Conservation (phyloP, 768 basidiomycete genomes). For the Collybiopsis confluens region DNA sequence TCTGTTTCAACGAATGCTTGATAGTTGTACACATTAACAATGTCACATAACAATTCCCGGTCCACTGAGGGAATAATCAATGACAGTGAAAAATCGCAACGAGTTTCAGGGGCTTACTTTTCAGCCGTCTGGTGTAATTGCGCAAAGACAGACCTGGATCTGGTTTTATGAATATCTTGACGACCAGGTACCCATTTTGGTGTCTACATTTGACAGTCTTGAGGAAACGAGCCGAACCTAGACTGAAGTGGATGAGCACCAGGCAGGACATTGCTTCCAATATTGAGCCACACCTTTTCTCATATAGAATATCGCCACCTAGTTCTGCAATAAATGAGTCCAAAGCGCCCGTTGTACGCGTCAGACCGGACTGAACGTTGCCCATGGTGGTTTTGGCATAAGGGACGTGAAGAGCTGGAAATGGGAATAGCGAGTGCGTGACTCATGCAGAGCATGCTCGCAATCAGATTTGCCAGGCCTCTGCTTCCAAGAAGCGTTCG, state of each 20-base stretch:
- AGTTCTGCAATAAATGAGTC: slow-evolving; percentile 92
- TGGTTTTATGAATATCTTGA: slow-evolving; percentile 95
- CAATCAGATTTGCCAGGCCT: not conserved
- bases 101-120: slow-evolving; percentile 43
- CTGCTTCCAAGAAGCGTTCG: not conserved
- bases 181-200: slow-evolving; percentile 74
- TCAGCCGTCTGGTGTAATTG: slow-evolving; percentile 71
- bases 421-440: not conserved
- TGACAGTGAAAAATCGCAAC: not conserved
- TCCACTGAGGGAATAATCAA: slow-evolving; percentile 52
- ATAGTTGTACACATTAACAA: slow-evolving; percentile 86
- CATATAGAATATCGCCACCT: slow-evolving; percentile 82
- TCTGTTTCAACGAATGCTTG: slow-evolving; percentile 92
- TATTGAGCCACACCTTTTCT: slow-evolving; percentile 65
- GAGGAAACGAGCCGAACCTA: slow-evolving; percentile 68
- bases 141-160: slow-evolving; percentile 79
- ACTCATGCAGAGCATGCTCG: slow-evolving; percentile 4
- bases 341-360: slow-evolving; percentile 72
- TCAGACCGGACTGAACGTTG: slow-evolving; percentile 69
- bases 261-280: not conserved
- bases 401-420: not conserved
- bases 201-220: slow-evolving; percentile 90
- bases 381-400: slow-evolving; percentile 49
- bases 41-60: slow-evolving; percentile 76
- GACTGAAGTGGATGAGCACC: slow-evolving; percentile 29